Evolutionary conservation across 495 filamentous ascomycete genomes (phyloP), one percentile per base, ranked within the genome.

Genomic region (Penicillium dipodomyicola): DNA sequence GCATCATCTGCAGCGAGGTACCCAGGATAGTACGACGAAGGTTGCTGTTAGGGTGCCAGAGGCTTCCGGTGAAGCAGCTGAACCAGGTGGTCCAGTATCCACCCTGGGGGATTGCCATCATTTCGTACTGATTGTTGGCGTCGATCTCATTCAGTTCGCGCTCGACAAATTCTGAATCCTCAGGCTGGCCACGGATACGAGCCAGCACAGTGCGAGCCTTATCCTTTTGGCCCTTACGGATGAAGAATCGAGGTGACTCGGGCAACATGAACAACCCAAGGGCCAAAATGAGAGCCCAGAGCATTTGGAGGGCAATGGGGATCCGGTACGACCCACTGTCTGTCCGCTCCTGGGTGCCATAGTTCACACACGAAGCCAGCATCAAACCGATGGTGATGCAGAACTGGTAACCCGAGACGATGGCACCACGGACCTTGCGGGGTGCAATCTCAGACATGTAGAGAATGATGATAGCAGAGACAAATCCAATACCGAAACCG

Each of bases 1-100:
- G 88, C 81, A 89, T 87, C 84, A 89, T 88, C 77, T 91, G 88
- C 35, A 91, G 76, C 15, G 83, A 84, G 42, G 83, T 87, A 66
- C 89, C 90, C 41, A 92, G 79, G 57, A 91, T 80, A 19, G 87
- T 89, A 56, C 88, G 87, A 65, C 89, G 87, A 37, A 89, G 39
- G 71, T 87, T 88, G 68, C 77, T 82, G 71, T 80, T 81, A 33
- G 80, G 76, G 23, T 77, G 72, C 63, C 67, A 81, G 68, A 91
- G 77, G 44, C 73, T 82, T 51, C 85, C 87, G 56, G 75, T 76
- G 79, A 90, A 89, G 78, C 85, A 91, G 67, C 78, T 83, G 58
- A 76, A 59, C 86, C 82, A 89, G 67, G 71, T 81, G 33, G 71
- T 70, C 45, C 87, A 60, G 69, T 84, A 90, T 48, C 76, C 77